Evolutionary conservation across 345 rosid species (phyloP), one percentile per base, ranked within the genome.

Genomic region (Gossypium australe): DNA sequence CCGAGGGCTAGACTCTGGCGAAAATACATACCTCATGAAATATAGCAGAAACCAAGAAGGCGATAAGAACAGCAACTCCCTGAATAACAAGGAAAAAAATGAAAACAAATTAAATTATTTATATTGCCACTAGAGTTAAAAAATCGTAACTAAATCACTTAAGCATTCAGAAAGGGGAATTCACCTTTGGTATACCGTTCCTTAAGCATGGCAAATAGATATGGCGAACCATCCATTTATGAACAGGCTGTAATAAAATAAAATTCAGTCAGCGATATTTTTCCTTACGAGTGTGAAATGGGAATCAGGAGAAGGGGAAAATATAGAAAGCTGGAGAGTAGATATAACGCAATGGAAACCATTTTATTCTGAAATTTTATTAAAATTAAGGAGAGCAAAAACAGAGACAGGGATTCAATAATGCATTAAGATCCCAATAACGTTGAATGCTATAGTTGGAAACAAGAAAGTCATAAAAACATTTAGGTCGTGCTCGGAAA

Each of bases 181-280:
- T 75, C 86, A 93, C 99, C 94, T 87, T 93, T 0, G 98, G 92
- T 72, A 95, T 84, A 48, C 85, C 92, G 16, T 79, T 82, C 66
- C 97, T 88, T 77, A 95, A 80, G 82, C 92, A 95, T 1, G 98
- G 98, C 57, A 95, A 90, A 85, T 95, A 95, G 77, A 95, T 74
- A 86, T 95, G 99, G 65, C 98, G 93, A 82, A 90, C 92, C 97
- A 93, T 91, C 98, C 99, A 95, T 87, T 95, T 93, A 81, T 95
- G 99, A 87, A 93, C 99, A 68, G 99, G 98, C 99, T 95, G 92
- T 72, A 75, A 85, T 62, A 60, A 80, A 75, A 47, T 17, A 72
- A 10, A 78, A 79, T 57, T 72, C 22, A 49, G 74, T 86, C 74
- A 83, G 74, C 59, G 41, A 52, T 18, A 11, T 10, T 16, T 72